Base-by-base conservation (phyloP, 2,329 filamentous ascomycete genomes). In the Aspergillus hiratsukae region DNA sequence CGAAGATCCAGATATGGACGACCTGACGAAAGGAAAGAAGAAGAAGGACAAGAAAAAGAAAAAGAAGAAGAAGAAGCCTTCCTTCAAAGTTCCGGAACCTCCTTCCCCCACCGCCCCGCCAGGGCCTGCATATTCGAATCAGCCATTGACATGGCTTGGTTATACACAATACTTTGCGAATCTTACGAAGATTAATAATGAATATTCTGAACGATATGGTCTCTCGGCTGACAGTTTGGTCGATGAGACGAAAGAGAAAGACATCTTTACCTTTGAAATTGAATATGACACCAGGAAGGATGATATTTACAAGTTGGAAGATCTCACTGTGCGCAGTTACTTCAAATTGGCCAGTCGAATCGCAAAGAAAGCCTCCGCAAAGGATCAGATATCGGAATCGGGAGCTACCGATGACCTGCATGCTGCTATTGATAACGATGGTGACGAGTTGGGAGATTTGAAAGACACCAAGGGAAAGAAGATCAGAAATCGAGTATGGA, bases 141-240 rank as follows among this genome's bases (percentile, higher is more conserved):
- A 99, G 70, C 79, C 90, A 0, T 79, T 97, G 40, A 89, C 90
- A 0, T 79, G 92, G 59, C 81, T 88, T 3, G 86, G 90, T 4
- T 97, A 91, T 72, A 91, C 86, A 3, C 94, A 99, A 67, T 97
- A 95, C 73, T 97, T 86, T 72, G 91, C 93, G 58, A 99, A 99
- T 71, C 77, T 99, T n/a, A 97, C 93, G 0, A 77, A 84, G 57
- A 87, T 96, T 74, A 95, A 97, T 75, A 89, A 91, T 64, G 84
- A 89, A 58, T 80, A 86, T 49, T 67, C 73, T 1, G 57, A 57
- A 35, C 53, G 45, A 19, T 61, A 61, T 43, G 46, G 55, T 57
- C 25, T 37, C 21, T 40, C 64, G 63, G 19, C 67, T 4, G 35
- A 52, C 5, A 14, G 21, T 4, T 49, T 40, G n/a, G 77, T 85